Percentiles rank a stretch among this genome's conserved stretches.
These are phyloP conservation scores for Eucalyptus melliodora DNA, from an alignment of 345 rosid species.

Conservation along the genomic window DNA sequence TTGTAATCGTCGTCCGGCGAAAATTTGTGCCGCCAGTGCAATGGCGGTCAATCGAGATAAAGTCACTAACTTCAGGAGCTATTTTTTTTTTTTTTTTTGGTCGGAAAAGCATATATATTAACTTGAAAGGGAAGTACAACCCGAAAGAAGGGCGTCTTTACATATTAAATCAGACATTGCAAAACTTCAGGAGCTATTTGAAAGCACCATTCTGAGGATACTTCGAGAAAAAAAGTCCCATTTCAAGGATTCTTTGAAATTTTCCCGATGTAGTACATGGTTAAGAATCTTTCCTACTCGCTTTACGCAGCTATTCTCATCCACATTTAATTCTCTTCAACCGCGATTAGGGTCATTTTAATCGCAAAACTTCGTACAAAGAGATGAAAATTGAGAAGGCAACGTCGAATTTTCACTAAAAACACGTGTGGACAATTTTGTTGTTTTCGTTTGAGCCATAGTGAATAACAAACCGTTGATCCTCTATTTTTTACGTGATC, in stretches of 20 bases:
- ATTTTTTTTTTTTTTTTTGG: too few relatives aligned
- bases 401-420: neutral
- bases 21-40: neutral
- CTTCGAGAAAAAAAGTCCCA: neutral
- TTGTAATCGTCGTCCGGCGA: neutral
- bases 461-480: neutral
- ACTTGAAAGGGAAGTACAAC: too few relatives aligned
- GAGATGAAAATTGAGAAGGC: neutral
- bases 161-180: too few relatives aligned
- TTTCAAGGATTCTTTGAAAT: neutral
- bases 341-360: neutral
- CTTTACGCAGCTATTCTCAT: neutral
- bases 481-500: neutral
- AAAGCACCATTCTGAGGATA: neutral
- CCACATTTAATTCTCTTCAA: neutral
- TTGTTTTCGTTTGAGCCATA: neutral
- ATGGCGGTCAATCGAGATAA: neutral
- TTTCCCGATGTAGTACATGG: neutral
- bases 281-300: neutral
- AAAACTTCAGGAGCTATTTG: neutral
- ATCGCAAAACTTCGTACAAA: neutral
- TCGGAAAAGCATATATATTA: too few relatives aligned
- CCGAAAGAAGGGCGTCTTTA: too few relatives aligned
- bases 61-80: neutral
- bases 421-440: neutral